phyloP scores from a whole-genome alignment of 1,284 basidiomycete genomes.

The Anthracocystis panici-leucophaei region DNA sequence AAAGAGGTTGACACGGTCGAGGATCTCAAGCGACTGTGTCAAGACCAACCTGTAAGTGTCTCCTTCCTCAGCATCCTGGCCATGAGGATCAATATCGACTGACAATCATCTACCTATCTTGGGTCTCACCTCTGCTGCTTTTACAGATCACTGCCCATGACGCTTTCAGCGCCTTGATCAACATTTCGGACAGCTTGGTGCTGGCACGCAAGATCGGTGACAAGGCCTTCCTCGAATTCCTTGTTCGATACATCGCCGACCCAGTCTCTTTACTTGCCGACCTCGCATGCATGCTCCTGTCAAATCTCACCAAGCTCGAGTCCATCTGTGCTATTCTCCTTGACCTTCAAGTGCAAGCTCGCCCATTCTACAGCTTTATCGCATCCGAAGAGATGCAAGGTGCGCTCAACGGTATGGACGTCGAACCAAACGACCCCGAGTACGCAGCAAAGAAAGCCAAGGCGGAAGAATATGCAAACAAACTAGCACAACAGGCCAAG shows the following conservation, averaged over 20 bases:
- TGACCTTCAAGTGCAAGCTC: slow-evolving; percentile 72
- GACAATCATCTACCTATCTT: too few species aligned
- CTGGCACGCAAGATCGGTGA: slow-evolving; percentile 80
- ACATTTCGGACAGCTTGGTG: slow-evolving; percentile 86
- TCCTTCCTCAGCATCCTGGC: too few species aligned
- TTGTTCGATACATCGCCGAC: slow-evolving; percentile 91
- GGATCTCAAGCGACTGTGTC: slow-evolving; percentile 84
- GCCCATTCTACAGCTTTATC: slow-evolving; percentile 65
- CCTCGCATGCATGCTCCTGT: slow-evolving; percentile 94
- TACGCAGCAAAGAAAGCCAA: slow-evolving; percentile 58
- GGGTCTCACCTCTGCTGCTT: too few species aligned
- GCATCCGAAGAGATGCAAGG: slow-evolving; percentile 57
- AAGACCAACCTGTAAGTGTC: slow-evolving; percentile 75
- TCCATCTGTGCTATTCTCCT: slow-evolving; percentile 79
- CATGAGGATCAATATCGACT: too few species aligned
- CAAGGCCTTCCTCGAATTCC: slow-evolving; percentile 80
- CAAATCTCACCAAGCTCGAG: slow-evolving; percentile 88
- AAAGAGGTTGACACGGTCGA: slow-evolving; percentile 64
- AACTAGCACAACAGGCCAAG: slow-evolving; percentile 49
- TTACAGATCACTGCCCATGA: slow-evolving; percentile 82
- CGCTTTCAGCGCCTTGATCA: slow-evolving; percentile 92
- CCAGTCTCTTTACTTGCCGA: slow-evolving; percentile 89
- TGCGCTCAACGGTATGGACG: slow-evolving; percentile 62
- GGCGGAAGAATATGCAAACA: slow-evolving; percentile 50
- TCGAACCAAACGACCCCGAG: slow-evolving; percentile 61